Base-by-base conservation (phyloP, 495 filamentous ascomycete genomes). In the Xylaria acuta region DNA sequence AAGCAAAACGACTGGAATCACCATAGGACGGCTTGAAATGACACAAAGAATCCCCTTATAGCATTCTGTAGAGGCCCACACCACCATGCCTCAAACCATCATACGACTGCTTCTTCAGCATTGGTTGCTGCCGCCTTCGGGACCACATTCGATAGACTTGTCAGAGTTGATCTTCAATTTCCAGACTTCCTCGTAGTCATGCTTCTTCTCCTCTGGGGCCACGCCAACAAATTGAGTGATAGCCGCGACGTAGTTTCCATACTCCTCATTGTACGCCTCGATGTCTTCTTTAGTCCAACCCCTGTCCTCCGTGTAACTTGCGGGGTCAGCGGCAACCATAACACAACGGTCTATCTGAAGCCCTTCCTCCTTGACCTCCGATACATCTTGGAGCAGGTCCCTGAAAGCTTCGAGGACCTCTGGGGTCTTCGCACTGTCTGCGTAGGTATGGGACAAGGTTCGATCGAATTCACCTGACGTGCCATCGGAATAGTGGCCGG, bases 241-340 rank as follows among this genome's bases (percentile, higher is more conserved):
- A 20, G 58, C 34, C 3, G 9, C 34, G 18, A 60, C 30, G 16
- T 60, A 60, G 22, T 34, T 34, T 9, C 8, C 30, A 36, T 60
- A 60, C 34, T 60, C 58, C 14, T 22, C 9, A 22, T 34, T 36
- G 34, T 60, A 60, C 20, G 34, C 34, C 1, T 60, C 34, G 34
- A 60, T 60, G 6, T 60, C 58, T n/a, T 20, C 58, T 12, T 60
- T 16, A 3, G 58, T 36, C 58, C 58, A 60, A 16, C 58, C 58
- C 20, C 22, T 34, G 27, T 60, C 58, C 9, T 34, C 27, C 5
- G 30, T 60, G 16, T 60, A 60, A 7, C 30, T 38, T n/a, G 58
- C 58, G 58, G 58, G 58, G 34, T 60, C 58, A n/a, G 58, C 34
- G 34, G 58, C 58, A n/a, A 60, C 58, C 58, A 60, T 60, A 9